Evolutionary conservation across 2,329 filamentous ascomycete genomes (phyloP), one percentile per base, ranked within the genome.

Genomic region (Waltergamsia citrina): DNA sequence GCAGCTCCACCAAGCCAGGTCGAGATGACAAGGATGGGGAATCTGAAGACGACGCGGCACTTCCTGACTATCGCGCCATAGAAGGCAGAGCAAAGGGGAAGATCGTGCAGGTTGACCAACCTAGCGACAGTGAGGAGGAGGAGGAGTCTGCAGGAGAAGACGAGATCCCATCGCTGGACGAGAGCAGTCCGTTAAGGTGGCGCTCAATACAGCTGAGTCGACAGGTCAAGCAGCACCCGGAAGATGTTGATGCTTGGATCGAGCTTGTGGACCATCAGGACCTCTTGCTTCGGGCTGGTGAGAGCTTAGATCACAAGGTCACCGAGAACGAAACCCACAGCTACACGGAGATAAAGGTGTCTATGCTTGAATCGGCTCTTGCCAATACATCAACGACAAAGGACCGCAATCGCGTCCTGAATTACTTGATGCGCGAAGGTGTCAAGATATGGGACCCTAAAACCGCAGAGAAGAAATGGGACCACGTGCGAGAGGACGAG

Each of bases 231-330:
- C 64, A 80, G 2, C 54, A 74, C 16, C 85, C 87, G 1, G 54
- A 67, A 6, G 73, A 93, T 47, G 64, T 84, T 15, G 62, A 77
- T 27, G 67, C 76, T 14, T 96, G 90, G 90, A 55, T 93, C 12
- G 67, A 74, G 24, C 65, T 95, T n/a, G 81, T 90, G 29, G 62
- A 77, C 7, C 78, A 94, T 40, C 90, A 96, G 57, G 77, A 86
- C 40, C 54, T 57, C 3, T 63, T 93, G 36, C 59, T 90, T 27
- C 61, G 62, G 33, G 59, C 65, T 17, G 63, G 65, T 18, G 58
- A 65, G 16, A 57, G 56, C 28, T 50, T 48, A 39, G 62, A 60
- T 48, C 65, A 50, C 27, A 63, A 56, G 25, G 54, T 49, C 20
- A 78, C 74, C 0, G 60, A 63, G 19, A 73, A 78, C 4, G 82